Base-by-base conservation (phyloP, 1,284 basidiomycete species). In the Fomitopsis schrenkii region DNA sequence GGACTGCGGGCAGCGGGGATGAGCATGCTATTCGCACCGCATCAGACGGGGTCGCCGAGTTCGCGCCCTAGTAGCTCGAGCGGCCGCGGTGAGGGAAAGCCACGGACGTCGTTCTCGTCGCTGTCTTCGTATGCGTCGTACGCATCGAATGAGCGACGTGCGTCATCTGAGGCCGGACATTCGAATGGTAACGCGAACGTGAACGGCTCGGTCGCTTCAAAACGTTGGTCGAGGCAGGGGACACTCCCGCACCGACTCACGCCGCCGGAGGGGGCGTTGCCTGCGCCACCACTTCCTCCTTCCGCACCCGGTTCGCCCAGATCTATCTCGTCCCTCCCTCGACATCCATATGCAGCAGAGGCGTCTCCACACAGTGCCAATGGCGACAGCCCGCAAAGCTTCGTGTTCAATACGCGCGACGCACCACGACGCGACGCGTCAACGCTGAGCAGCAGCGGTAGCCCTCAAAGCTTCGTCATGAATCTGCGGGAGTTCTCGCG, bases 361-460 rank as follows among this genome's bases (percentile, higher is more conserved):
- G 59, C 63, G 79, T 35, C 52, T 5, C 33, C 52, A 15, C 52
- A 53, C 10, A 54, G 52, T 19, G 36, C 26, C 10, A 26, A 30
- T 17, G 35, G 35, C 52, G 52, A 54, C 38, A 81, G 79, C 56
- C 77, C 80, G 28, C 76, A 76, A 60, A 86, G 84, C 66, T 72
- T 79, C 45, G 71, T 82, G 17, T 80, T 83, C 15, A 74, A 76
- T 55, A 70, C 86, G 28, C 69, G 70, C 55, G 63, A 63, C 38
- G 67, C 77, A 5, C 85, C 85, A 60, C 89, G 87, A 72, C 81
- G 87, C 28, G 74, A 71, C 33, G 84, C 83, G 26, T 87, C 85
- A 10, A 74, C 77, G 35, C 72, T 79, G 30, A 88, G 85, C 64
- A 70, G 75, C 50, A 78, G 73, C 61, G 28, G 30, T 36, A 81